These are phyloP conservation scores for Naegleria lovaniensis DNA, from an alignment of 208 protist genomes.

Conservation along the genomic window DNA sequence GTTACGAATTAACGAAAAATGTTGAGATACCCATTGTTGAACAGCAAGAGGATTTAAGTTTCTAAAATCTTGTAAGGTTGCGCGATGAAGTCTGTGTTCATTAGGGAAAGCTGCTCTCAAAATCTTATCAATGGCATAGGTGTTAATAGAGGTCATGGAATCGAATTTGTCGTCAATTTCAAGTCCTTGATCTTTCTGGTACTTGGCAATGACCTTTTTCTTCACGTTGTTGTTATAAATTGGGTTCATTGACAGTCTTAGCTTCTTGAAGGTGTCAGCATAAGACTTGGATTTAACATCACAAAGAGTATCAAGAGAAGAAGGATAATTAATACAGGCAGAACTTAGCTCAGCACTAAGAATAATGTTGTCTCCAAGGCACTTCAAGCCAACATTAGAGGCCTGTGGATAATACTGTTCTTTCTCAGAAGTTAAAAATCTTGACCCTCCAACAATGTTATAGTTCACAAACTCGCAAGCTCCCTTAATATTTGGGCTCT, in stretches of 20 bases:
- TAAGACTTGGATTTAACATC: neutral
- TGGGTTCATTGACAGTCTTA: neutral
- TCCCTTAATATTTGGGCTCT: neutral
- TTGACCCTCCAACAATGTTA: neutral
- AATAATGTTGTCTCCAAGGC: neutral
- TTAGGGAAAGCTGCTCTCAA: neutral
- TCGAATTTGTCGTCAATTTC: neutral
- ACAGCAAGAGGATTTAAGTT: neutral
- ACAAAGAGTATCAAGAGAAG: no score
- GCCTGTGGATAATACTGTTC: neutral
- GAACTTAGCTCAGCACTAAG: neutral
- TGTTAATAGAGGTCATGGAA: neutral
- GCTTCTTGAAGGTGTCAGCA: neutral
- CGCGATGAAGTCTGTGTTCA: neutral
- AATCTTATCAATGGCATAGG: neutral
- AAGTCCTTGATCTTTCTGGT: neutral
- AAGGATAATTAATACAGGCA: neutral
- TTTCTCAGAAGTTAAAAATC: neutral
- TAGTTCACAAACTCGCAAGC: neutral
- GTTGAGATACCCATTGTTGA: constrained; percentile 13
- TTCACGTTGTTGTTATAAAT: neutral
- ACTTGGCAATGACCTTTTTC: neutral
- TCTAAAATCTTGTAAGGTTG: neutral
- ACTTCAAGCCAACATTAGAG: neutral
- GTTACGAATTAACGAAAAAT: neutral